Conservation (phyloP, 805 yeast species). For the Sungouiozyma intestinalis region DNA sequence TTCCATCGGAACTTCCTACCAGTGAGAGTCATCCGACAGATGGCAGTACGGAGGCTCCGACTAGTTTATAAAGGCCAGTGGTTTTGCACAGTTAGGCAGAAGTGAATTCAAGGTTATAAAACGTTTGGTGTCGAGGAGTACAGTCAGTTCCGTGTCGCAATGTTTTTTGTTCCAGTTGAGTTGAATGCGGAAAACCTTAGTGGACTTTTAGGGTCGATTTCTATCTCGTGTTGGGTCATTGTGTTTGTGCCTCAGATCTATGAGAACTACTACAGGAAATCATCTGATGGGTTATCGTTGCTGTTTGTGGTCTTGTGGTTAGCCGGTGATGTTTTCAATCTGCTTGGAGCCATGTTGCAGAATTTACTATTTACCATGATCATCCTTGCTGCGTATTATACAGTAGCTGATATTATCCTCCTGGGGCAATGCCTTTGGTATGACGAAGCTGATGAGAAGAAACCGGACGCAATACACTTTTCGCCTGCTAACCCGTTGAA, state of each 20-base stretch:
- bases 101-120: too few relatives aligned
- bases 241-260: conserved; percentile 96
- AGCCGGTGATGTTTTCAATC: conserved; percentile 88
- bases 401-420: conserved; percentile 78
- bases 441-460: conserved; percentile 36
- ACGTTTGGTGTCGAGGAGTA: too few relatives aligned
- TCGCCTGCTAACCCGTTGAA: conserved; percentile 82
- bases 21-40: background rate
- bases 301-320: conserved; percentile 85
- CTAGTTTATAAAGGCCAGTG: too few relatives aligned
- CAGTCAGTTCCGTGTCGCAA: conserved; percentile 2
- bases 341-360: conserved; percentile 81
- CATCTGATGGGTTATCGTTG: conserved; percentile 83
- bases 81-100: too few relatives aligned
- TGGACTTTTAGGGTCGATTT: conserved; percentile 68
- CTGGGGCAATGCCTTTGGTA: conserved; percentile 77
- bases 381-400: conserved; percentile 83
- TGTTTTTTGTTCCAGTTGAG: conserved; percentile 37
- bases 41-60: too few relatives aligned
- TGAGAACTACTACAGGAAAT: conserved; percentile 76
- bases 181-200: conserved; percentile 62
- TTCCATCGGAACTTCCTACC: background rate
- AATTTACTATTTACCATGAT: conserved; percentile 92
- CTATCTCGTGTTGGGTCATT: conserved; percentile 95
- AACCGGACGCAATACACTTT: conserved; percentile 61